Evolutionary conservation across 2,329 filamentous ascomycete species (phyloP), one percentile per base, ranked within the genome.

Genomic region (Exophiala alcalophila): DNA sequence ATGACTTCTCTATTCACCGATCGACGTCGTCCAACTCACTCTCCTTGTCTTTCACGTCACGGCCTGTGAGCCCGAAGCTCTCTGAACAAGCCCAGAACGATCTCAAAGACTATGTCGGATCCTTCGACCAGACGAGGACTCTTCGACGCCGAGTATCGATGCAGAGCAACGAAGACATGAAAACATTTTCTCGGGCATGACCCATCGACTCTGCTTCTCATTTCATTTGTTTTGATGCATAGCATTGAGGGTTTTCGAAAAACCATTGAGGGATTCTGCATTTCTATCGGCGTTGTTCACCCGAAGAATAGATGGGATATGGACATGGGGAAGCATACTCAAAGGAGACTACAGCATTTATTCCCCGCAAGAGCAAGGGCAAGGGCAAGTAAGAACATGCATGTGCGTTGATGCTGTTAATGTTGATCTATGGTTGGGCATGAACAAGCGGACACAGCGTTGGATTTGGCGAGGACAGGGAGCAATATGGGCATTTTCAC

Each of bases 71-170:
- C 85, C 84, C 56, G 94, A 64, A 65, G 15, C 71, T 94, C 52
- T 89, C 88, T 3, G 81, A 86, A 53, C 84, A 85, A 65, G 83
- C 86, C 19, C 81, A 80, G 58, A 81, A 79, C 64, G 88, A 94
- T 63, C 77, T 96, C 24, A 81, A 83, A 61, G 83, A 84, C 55
- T 96, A 96, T 65, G 86, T 86, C 54, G 86, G 84, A 61, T 88
- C 85, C 2, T 95, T 96, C 62, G 90, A 96, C 65, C 85, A 89
- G 54, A 82, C 84, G 44, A 77, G 86, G 27, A 66, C 70, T 47
- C 59, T 68, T 46, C 68, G 65, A 48, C 61, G 68, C 51, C 54
- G 54, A 50, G 53, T 57, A 14, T 57, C 54, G 1, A 52, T 57
- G 54, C 52, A 55, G 39, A 50, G 53, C 53, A 53, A 50, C 26